Base-by-base conservation (phyloP, 306 rosid species). In the Begonia fuchsioides region DNA sequence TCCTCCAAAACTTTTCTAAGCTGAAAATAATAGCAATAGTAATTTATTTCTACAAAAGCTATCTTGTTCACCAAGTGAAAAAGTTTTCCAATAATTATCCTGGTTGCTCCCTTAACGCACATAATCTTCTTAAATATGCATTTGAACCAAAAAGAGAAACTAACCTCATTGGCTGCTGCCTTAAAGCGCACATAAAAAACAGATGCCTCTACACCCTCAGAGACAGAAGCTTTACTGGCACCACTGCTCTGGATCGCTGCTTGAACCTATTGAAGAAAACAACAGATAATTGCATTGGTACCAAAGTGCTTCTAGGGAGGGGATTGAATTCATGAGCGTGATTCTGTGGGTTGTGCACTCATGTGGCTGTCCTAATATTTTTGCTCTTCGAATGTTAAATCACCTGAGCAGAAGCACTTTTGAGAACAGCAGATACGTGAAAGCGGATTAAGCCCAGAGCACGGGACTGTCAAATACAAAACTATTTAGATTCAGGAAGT, bases 201-300 rank as follows among this genome's bases (percentile, higher is more conserved):
- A n/a, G 98, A 85, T 68, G 98, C 92, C 77, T 85, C 96, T 13
- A 92, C 96, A 62, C 98, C 96, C 74, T 92, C 98, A 10, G 98
- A 82, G 57, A 92, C 74, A 68, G 82, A 66, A 48, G 85, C 51
- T 59, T 69, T 90, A 77, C 61, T 75, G 55, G 74, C 76, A 44
- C 81, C 74, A 61, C 72, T 84, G 66, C 73, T 80, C 38, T 94
- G 92, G 45, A 92, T 82, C 38, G 93, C 93, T 73, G 76, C 82
- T 62, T 75, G 94, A 64, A 92, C 98, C 98, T 92, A 68, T 72
- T 52, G 65, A 48, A 72, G 60, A 50, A 53, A 71, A 55, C 52
- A 54, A 35, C 35, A 20, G 50, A 51, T 16, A 15, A 12, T 13
- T 32, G 16, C 15, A 14, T 32, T 14, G 53, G 48, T 13, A 38